These are phyloP conservation scores for Sutorius australiensis DNA, from an alignment of 768 basidiomycete genomes.

Conservation along the genomic window DNA sequence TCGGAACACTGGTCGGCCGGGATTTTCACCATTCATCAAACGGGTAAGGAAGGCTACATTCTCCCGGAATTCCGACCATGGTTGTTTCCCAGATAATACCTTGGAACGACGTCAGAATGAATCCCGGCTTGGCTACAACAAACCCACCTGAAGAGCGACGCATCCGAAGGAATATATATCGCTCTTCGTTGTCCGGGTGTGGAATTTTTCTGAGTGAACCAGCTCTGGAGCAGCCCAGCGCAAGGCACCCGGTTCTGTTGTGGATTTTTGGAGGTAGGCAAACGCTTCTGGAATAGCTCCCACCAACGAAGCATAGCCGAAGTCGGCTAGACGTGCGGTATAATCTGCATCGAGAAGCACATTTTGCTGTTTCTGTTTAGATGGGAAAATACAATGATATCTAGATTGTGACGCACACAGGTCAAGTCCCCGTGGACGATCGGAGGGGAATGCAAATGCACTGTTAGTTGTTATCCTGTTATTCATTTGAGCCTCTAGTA, in stretches of 20 bases:
- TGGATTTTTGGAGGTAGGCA: constrained; percentile 16
- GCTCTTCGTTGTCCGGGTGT: not conserved
- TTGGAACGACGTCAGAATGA: not conserved
- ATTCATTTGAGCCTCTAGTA: too few relatives aligned
- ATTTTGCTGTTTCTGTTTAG: constrained; percentile 8
- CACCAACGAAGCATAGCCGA: constrained; percentile 34
- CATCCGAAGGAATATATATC: constrained; percentile 22
- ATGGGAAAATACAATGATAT: too few relatives aligned
- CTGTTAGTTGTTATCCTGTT: not conserved
- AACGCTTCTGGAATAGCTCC: constrained; percentile 4
- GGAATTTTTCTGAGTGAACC: constrained; percentile 20
- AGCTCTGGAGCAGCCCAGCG: constrained; percentile 41
- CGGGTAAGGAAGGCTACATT: constrained; percentile 2
- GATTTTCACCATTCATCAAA: not conserved
- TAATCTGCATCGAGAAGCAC: constrained; percentile 15
- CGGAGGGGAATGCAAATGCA: constrained; percentile 9
- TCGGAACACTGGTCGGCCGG: not conserved
- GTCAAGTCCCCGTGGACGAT: constrained; percentile 12
- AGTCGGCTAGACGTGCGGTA: constrained; percentile 41
- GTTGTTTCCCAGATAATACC: constrained; percentile 9
- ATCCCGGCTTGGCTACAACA: constrained; percentile 32
- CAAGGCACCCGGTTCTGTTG: constrained; percentile 33
- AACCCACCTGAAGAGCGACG: constrained; percentile 30
- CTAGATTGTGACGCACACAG: not conserved
- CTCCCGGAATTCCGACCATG: not conserved